Evolutionary conservation across 1,139 yeast genomes (phyloP).

Genomic region (Sugiyamaella castrensis): DNA sequence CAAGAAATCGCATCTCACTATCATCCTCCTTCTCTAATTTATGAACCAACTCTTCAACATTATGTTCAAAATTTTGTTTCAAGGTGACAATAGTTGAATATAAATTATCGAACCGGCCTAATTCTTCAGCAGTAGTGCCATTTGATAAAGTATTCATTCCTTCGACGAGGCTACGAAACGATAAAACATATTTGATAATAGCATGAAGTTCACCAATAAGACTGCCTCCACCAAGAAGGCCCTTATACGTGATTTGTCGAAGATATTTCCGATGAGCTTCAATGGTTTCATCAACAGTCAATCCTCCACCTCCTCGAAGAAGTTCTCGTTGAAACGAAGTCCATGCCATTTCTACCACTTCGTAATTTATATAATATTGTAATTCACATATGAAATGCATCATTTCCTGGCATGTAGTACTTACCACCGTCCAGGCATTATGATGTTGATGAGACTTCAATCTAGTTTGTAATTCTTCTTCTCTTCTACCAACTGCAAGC

Average conservation of each 20-base stretch:
- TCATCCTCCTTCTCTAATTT: constrained; percentile 34
- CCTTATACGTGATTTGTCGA: constrained; percentile 37
- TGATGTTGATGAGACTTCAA: background rate
- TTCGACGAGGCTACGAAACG: constrained; percentile 27
- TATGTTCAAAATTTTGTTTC: constrained; percentile 24
- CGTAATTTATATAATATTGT: constrained; percentile 41
- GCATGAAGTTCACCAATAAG: constrained; percentile 38
- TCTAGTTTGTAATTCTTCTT: background rate
- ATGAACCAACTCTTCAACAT: constrained; percentile 29
- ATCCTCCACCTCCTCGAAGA: constrained; percentile 17
- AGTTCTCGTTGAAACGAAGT: constrained; percentile 32
- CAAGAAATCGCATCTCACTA: constrained; percentile 39
- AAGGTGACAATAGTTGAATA: constrained; percentile 18
- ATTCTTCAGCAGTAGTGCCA: constrained; percentile 7
- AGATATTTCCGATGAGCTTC: constrained; percentile 37
- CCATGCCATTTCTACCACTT: constrained; percentile 43
- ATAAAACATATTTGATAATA: constrained; percentile 34
- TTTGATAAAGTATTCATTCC: constrained; percentile 28
- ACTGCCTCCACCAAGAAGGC: constrained; percentile 37
- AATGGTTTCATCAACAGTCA: constrained; percentile 40
- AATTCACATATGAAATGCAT: constrained; percentile 40
- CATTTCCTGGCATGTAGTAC: constrained; percentile 37
- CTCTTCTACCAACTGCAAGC: constrained; percentile 31
- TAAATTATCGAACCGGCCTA: constrained; percentile 18
- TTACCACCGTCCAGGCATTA: constrained; percentile 32